These are phyloP conservation scores for Heritiera fomes DNA, from an alignment of 345 rosid species.

Conservation along the genomic window DNA sequence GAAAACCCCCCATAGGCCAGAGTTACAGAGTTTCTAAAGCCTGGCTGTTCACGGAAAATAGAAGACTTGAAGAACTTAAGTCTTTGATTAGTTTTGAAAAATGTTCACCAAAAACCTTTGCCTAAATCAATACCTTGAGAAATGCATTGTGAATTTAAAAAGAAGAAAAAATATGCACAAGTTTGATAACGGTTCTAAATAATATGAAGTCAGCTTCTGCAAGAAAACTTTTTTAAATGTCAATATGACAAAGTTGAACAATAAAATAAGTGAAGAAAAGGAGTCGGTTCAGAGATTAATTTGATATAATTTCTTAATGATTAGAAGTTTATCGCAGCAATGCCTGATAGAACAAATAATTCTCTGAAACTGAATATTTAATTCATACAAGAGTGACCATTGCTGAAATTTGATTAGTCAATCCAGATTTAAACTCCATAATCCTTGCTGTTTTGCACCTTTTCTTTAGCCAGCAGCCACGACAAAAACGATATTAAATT, in stretches of 20 bases:
- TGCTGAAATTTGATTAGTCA: conserved; percentile 10
- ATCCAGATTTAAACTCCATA: neutral
- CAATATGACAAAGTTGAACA: conserved; percentile 23
- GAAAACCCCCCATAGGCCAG: neutral
- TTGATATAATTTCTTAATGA: conserved; percentile 36
- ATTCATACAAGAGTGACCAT: conserved; percentile 19
- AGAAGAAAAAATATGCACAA: neutral
- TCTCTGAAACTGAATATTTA: conserved; percentile 26
- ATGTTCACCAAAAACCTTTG: neutral
- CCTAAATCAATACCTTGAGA: neutral
- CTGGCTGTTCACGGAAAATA: neutral
- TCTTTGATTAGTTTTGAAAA: conserved; percentile 4
- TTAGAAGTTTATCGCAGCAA: conserved; percentile 28
- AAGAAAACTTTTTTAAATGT: conserved; percentile 15
- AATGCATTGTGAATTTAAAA: neutral
- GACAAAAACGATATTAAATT: conserved; percentile 13
- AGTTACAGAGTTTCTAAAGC: neutral
- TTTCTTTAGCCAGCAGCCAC: conserved; percentile 16
- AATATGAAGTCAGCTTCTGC: conserved; percentile 4
- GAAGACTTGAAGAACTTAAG: neutral
- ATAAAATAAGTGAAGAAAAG: neutral
- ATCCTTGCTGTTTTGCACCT: conserved; percentile 33
- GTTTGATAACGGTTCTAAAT: neutral
- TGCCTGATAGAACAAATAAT: conserved; percentile 30
- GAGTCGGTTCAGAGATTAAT: conserved; percentile 19